Conservation (phyloP, 805 yeast genomes). For the Komagataella phaffii region DNA sequence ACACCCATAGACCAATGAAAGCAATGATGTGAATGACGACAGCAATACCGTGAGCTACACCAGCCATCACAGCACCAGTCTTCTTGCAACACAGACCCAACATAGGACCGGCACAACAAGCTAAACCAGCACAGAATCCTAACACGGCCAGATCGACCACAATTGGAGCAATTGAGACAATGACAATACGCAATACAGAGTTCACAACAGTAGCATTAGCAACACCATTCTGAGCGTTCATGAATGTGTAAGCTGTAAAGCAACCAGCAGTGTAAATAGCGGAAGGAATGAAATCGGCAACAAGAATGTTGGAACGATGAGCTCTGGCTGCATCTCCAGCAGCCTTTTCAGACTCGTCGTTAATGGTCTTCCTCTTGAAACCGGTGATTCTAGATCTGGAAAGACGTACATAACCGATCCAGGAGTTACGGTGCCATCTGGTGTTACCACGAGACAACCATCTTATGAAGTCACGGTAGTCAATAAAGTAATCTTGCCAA, state of each 20-base stretch:
- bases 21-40: slow-evolving; percentile 77
- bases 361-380: slow-evolving; percentile 62
- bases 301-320: slow-evolving; percentile 57
- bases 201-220: slow-evolving; percentile 39
- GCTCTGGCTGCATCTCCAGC: slow-evolving; percentile 81
- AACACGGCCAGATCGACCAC: slow-evolving; percentile 81
- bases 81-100: slow-evolving; percentile 91
- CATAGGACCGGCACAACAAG: slow-evolving; percentile 97
- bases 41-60: slow-evolving; percentile 89
- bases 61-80: slow-evolving; percentile 93
- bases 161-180: slow-evolving; percentile 85
- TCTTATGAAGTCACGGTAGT: slow-evolving; percentile 85
- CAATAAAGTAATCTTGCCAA: slow-evolving; percentile 91
- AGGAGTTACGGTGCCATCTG: slow-evolving; percentile 78
- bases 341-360: slow-evolving; percentile 68
- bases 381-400: slow-evolving; percentile 80
- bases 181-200: slow-evolving; percentile 56
- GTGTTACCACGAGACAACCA: slow-evolving; percentile 89
- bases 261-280: slow-evolving; percentile 65
- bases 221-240: slow-evolving; percentile 83
- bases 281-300: slow-evolving; percentile 64
- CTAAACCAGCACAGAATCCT: slow-evolving; percentile 61
- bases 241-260: slow-evolving; percentile 67
- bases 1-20: slow-evolving; percentile 94
- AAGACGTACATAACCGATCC: slow-evolving; percentile 77